Evolutionary conservation across 345 rosid species (phyloP), one percentile per base, ranked within the genome.

Genomic region (Acer saccharum): DNA sequence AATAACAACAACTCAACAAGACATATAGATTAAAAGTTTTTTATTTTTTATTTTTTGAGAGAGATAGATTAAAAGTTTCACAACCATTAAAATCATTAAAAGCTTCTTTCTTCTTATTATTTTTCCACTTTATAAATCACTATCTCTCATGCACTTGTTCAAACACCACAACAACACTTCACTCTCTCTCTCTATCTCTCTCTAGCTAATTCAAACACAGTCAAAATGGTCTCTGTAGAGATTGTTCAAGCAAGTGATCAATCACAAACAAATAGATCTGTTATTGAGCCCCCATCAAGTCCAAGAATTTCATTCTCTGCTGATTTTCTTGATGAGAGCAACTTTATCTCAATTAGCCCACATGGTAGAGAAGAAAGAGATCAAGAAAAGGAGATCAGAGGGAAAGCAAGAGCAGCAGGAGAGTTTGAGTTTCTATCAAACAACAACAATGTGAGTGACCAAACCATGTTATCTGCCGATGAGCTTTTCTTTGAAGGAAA

Each of bases 401-500:
- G 27, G 12, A 87, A 77, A 7, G 69, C 77, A 18, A 88, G 89
- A 78, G 87, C 70, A 70, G 84, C 88, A 70, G 84, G 87, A 29
- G 98, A 93, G 11, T 95, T 95, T 74, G 97, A 95, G 87, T 95
- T 95, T 72, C 88, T 93, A 5, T 90, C 98, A 7, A 87, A 81
- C 81, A 85, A 60, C 64, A 32, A 57, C 7, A 58, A 83, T 60
- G 81, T 73, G 66, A 85, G 85, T 14, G 79, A 83, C 68, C 87
- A 91, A 18, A 72, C 84, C 1, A 93, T 93, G 92, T 72, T 90
- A 6, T 90, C 88, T 4, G 99, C 98, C 0, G 99, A 96, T 29
- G 98, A 95, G 84, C 92, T 95, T 76, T 91, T 95, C 85, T 89
- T 85, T 68, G 94, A 95, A 72, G 98, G 98, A 21, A 93, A 92